phyloP scores from a whole-genome alignment of 163 green algal species.

The Chloromonas sp. region DNA sequence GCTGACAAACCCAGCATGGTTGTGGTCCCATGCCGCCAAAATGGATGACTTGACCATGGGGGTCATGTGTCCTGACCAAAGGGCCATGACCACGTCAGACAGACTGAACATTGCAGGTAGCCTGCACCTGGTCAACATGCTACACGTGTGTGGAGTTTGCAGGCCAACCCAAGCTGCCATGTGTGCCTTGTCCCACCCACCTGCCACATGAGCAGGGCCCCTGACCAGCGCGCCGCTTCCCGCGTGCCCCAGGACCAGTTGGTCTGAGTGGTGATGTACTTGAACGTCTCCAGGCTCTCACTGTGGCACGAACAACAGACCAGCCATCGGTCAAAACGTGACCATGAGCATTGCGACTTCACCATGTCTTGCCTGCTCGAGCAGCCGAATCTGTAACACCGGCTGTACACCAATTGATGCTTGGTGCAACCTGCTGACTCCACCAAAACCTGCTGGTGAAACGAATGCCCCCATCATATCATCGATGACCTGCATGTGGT shows the following conservation, averaged over 20 bases:
- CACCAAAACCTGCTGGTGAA: not conserved
- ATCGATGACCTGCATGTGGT: too few species aligned
- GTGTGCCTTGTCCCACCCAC: conserved; percentile 16
- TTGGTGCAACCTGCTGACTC: not conserved
- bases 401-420: not conserved
- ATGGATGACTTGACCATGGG: too few species aligned
- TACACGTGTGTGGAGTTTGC: not conserved
- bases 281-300: conserved; percentile 87
- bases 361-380: too few species aligned
- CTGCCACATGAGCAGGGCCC: conserved; percentile 87
- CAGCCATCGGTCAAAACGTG: not conserved
- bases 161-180: not conserved
- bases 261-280: conserved; percentile 89
- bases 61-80: too few species aligned
- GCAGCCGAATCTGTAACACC: too few species aligned
- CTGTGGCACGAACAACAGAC: conserved; percentile 14
- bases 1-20: too few species aligned
- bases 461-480: not conserved
- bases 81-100: too few species aligned
- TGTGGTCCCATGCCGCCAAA: too few species aligned
- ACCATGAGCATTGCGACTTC: not conserved
- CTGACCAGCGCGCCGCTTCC: conserved; percentile 61
- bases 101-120: too few species aligned
- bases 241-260: conserved; percentile 61
- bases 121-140: too few species aligned